Evolutionary conservation across 768 basidiomycete genomes (phyloP).

Genomic region (Termitomyces sp.): DNA sequence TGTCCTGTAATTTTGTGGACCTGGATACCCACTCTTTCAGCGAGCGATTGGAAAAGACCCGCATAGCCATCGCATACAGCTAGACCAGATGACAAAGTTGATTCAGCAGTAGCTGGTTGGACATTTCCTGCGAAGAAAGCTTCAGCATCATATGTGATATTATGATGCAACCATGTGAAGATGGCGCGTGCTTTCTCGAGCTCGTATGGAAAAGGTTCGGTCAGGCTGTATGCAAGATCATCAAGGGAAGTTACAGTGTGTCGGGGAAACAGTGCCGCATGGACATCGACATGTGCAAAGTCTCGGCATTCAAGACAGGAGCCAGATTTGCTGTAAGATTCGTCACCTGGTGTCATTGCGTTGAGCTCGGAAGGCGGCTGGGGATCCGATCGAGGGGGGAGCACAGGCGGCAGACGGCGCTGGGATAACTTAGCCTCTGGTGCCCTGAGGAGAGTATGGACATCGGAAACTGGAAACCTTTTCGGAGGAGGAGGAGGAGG

Average conservation of each 20-base stretch:
- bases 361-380: slow-evolving; percentile 6
- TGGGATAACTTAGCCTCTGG: slow-evolving; percentile 8
- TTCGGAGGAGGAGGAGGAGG: slow-evolving; percentile 27
- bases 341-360: background rate
- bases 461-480: background rate
- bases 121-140: slow-evolving; percentile 39
- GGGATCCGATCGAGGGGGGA: slow-evolving; percentile 21
- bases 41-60: slow-evolving; percentile 34
- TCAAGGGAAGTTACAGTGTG: slow-evolving; percentile 30
- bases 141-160: slow-evolving; percentile 38
- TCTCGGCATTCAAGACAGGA: slow-evolving; percentile 39
- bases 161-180: slow-evolving; percentile 42
- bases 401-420: slow-evolving; percentile 25
- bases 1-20: slow-evolving; percentile 36
- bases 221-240: slow-evolving; percentile 33
- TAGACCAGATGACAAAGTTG: slow-evolving; percentile 34
- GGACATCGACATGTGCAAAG: slow-evolving; percentile 35
- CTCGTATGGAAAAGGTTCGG: slow-evolving; percentile 34
- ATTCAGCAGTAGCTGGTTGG: slow-evolving; percentile 27
- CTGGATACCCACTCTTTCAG: slow-evolving; percentile 32
- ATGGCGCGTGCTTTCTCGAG: slow-evolving; percentile 41
- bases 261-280: slow-evolving; percentile 38
- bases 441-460: background rate
- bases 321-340: slow-evolving; percentile 3
- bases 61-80: slow-evolving; percentile 48